Conservation (phyloP, 257 asterid species). For the Rhazya stricta region DNA sequence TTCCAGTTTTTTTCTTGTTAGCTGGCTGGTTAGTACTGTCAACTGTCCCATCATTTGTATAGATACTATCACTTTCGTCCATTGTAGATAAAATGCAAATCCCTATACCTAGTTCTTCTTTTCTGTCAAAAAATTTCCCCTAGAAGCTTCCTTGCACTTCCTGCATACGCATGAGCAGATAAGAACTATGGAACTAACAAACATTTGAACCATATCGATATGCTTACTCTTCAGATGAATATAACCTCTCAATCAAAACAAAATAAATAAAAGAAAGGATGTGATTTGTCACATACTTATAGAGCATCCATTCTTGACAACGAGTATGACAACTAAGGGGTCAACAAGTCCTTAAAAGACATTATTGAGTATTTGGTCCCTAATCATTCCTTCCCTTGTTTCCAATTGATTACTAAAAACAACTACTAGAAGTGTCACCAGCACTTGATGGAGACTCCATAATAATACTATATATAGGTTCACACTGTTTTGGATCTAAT, state of each 20-base stretch:
- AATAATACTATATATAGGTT: not conserved
- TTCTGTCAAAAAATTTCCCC: not conserved
- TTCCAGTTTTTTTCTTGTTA: conserved; percentile 50
- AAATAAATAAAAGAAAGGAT: not conserved
- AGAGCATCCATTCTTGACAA: not conserved
- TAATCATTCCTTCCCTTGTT: not conserved
- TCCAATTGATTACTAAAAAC: not conserved
- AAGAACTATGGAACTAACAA: not conserved
- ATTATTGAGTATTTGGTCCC: not conserved
- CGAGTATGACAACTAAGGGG: not conserved
- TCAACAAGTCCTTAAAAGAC: not conserved
- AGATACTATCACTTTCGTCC: conserved; percentile 31
- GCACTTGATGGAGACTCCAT: not conserved
- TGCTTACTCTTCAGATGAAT: not conserved
- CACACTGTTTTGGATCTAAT: not conserved
- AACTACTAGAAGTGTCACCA: not conserved
- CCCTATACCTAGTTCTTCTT: not conserved
- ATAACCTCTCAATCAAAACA: not conserved
- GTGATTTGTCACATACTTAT: not conserved
- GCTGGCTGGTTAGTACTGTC: conserved; percentile 57
- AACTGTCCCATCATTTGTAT: conserved; percentile 61
- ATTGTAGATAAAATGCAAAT: not conserved
- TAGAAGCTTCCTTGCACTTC: conserved; percentile 6
- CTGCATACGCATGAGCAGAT: not conserved
- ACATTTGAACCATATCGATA: not conserved